Evolutionary conservation across 2,329 filamentous ascomycete species (phyloP).

Genomic region (Colletotrichum sp.): DNA sequence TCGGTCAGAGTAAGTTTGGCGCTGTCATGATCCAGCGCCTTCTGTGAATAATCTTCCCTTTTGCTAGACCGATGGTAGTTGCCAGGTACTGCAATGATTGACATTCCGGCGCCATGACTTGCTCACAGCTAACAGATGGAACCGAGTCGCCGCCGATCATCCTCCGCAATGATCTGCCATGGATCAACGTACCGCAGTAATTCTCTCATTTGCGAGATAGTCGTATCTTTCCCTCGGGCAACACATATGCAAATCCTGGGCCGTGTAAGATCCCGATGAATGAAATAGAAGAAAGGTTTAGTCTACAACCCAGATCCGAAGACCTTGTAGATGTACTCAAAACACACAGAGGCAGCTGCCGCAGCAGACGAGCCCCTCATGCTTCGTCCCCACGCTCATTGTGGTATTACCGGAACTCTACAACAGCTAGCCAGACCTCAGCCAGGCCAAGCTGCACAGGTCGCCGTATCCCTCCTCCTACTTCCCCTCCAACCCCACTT

Average conservation of each 20-base stretch:
- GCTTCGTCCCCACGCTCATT: neutral
- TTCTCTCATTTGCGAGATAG: neutral
- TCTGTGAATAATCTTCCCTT: neutral
- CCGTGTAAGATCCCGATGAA: neutral
- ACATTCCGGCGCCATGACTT: neutral
- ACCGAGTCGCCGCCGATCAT: fast-evolving
- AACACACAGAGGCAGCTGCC: neutral
- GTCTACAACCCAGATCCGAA: neutral
- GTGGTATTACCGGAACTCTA: neutral
- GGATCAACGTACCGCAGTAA: neutral
- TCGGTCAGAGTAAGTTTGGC: neutral
- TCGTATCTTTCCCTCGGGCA: neutral
- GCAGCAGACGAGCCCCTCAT: neutral
- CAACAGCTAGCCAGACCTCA: neutral
- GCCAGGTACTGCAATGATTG: neutral
- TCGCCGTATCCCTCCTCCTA: neutral
- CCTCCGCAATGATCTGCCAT: neutral
- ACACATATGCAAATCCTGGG: neutral
- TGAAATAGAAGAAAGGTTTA: neutral
- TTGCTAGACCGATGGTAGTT: neutral
- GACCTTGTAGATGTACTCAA: neutral
- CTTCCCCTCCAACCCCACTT: neutral
- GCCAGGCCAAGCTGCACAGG: neutral
- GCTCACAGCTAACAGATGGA: fast-evolving
- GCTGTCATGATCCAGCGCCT: neutral